Percentiles rank a stretch among this genome's conserved stretches.
Evolutionary conservation across 768 basidiomycete species (phyloP).

Genomic region (Clitopilus hobsonii): DNA sequence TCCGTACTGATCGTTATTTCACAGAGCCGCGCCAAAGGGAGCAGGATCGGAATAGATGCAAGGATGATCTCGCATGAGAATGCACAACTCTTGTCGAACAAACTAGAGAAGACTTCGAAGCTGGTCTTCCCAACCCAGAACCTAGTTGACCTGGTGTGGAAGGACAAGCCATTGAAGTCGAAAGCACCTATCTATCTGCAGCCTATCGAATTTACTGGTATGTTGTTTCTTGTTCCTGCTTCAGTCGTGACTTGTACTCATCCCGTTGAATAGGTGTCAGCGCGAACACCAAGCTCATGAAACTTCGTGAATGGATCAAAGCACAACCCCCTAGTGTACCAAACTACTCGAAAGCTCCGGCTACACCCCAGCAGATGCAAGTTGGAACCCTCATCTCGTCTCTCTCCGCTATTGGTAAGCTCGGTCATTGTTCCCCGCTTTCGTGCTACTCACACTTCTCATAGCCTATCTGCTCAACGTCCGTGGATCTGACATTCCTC

Average conservation of each 20-base stretch:
- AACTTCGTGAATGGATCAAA: constrained; percentile 67
- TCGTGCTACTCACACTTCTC: neutral
- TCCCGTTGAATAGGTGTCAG: constrained; percentile 41
- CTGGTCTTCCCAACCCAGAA: constrained; percentile 81
- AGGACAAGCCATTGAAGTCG: constrained; percentile 67
- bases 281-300: constrained; percentile 63
- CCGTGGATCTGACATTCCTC: constrained; percentile 86
- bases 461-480: constrained; percentile 85
- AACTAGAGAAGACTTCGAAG: constrained; percentile 53
- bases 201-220: constrained; percentile 65
- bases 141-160: constrained; percentile 79
- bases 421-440: neutral
- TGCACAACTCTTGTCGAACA: constrained; percentile 53
- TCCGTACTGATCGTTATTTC: constrained; percentile 1
- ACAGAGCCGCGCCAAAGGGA: constrained; percentile 33
- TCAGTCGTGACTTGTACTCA: neutral
- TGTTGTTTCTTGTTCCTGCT: constrained; percentile 3
- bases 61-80: constrained; percentile 77
- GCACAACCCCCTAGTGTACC: constrained; percentile 53
- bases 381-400: constrained; percentile 65
- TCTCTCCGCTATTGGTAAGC: constrained; percentile 66
- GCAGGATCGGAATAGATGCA: constrained; percentile 78
- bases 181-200: constrained; percentile 63
- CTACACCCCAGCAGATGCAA: constrained; percentile 59
- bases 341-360: constrained; percentile 57